Evolutionary conservation across 352 stramenopile genomes (phyloP).

Genomic region (Globisporangium mamillatum): DNA sequence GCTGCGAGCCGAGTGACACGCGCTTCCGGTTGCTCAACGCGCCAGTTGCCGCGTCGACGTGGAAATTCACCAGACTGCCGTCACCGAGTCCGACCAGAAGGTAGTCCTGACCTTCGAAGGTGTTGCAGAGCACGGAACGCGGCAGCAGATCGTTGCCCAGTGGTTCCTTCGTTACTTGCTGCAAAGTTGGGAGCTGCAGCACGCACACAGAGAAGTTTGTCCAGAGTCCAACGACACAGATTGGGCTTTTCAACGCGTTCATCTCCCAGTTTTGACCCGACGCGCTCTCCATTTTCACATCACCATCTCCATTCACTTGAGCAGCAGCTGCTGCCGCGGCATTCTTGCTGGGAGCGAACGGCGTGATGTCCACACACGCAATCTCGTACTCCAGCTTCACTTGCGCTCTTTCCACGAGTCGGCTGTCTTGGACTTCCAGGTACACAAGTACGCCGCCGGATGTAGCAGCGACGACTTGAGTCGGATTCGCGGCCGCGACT

Average conservation of each 20-base stretch:
- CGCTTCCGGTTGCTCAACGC: slow-evolving; percentile 87
- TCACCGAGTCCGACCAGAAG: slow-evolving; percentile 97
- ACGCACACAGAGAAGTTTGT: slow-evolving; percentile 92
- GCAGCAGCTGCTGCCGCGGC: neutral
- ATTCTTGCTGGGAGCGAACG: slow-evolving; percentile 28
- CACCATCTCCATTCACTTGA: slow-evolving; percentile 23
- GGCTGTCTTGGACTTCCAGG: slow-evolving; percentile 70
- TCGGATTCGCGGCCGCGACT: slow-evolving; percentile 83
- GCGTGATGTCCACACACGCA: slow-evolving; percentile 90
- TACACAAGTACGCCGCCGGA: slow-evolving; percentile 90
- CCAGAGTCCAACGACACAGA: slow-evolving; percentile 90
- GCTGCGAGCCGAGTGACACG: slow-evolving; percentile 93
- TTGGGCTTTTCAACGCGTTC: slow-evolving; percentile 39
- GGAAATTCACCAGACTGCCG: slow-evolving; percentile 93
- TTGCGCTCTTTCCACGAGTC: slow-evolving; percentile 61
- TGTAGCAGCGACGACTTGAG: slow-evolving; percentile 91
- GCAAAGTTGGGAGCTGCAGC: slow-evolving; percentile 76
- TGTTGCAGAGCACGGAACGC: slow-evolving; percentile 86
- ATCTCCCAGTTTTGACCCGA: slow-evolving; percentile 56
- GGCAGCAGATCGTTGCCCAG: slow-evolving; percentile 83
- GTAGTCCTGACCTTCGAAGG: slow-evolving; percentile 85
- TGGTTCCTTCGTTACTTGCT: slow-evolving; percentile 56
- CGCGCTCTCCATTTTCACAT: slow-evolving; percentile 57
- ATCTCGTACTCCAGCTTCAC: slow-evolving; percentile 92
- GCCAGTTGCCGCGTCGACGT: slow-evolving; percentile 52